A percentile compares a stretch with the other conserved stretches of the same genome.
These are phyloP conservation scores for Cytospora piceae DNA, from an alignment of 2,329 filamentous ascomycete species.

Conservation along the genomic window DNA sequence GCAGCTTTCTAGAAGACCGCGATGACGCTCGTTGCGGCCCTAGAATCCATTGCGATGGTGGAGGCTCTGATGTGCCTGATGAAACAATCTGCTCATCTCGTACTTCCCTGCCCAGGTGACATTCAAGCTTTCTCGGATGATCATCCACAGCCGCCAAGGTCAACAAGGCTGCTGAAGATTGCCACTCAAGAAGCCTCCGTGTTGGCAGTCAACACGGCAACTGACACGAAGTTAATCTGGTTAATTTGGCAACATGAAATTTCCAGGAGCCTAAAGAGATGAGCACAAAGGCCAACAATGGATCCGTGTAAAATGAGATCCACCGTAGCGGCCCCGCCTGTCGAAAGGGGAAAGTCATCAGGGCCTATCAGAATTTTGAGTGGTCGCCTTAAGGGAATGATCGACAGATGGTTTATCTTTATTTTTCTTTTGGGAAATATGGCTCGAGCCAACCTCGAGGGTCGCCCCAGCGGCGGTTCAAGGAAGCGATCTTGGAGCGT, in stretches of 20 bases:
- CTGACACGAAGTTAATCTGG: background rate
- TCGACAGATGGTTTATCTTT: slow-evolving; percentile 21
- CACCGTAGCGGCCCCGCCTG: slow-evolving; percentile 6
- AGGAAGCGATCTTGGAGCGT: slow-evolving; percentile 5
- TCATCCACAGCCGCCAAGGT: background rate
- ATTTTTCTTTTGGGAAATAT: slow-evolving; percentile 18
- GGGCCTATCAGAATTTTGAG: slow-evolving; percentile 22
- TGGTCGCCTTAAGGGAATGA: slow-evolving; percentile 19
- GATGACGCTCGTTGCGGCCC: slow-evolving; percentile 12
- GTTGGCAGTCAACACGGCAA: slow-evolving; percentile 2
- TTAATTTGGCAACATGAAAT: slow-evolving; percentile 13
- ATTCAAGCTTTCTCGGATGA: slow-evolving; percentile 1
- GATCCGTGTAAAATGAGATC: slow-evolving; percentile 5
- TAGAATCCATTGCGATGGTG: slow-evolving; percentile 2
- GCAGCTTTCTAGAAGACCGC: slow-evolving; percentile 17
- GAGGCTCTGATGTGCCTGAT: slow-evolving; percentile 10
- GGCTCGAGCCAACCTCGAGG: slow-evolving; percentile 20
- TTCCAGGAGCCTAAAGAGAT: slow-evolving; percentile 4
- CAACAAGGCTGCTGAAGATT: background rate
- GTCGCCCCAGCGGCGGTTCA: slow-evolving; percentile 6
- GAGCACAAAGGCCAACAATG: slow-evolving; percentile 17
- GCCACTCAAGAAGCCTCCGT: background rate
- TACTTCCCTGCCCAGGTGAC: background rate
- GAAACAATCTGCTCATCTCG: slow-evolving; percentile 1
- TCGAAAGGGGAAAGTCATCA: slow-evolving; percentile 20